phyloP scores from a whole-genome alignment of 2,329 filamentous ascomycete species.

The Fusarium continuum region DNA sequence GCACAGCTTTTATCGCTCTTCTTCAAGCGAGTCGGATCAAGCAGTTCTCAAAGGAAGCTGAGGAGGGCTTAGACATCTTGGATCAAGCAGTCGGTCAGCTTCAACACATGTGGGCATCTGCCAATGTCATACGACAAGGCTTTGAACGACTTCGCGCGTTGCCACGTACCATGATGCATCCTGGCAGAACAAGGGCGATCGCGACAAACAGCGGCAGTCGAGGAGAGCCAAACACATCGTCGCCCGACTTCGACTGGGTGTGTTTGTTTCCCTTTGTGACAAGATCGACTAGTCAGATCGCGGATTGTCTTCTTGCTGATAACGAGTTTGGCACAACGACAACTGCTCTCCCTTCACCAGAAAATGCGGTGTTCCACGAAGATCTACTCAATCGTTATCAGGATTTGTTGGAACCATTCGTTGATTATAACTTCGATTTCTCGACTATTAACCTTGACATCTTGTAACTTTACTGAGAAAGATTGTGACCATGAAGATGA shows the following conservation, averaged over 20 bases:
- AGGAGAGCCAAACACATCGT: background rate
- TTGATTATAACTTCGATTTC: constrained; percentile 35
- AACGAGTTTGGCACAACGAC: constrained; percentile 25
- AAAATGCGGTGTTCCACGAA: constrained; percentile 31
- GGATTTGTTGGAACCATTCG: constrained; percentile 34
- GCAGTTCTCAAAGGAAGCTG: constrained; percentile 32
- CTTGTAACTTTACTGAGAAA: background rate
- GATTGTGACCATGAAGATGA: too few relatives aligned
- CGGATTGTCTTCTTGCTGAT: constrained; percentile 27
- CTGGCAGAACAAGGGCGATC: background rate
- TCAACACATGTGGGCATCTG: constrained; percentile 39
- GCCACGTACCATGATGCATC: constrained; percentile 18
- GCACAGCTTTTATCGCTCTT: constrained; percentile 53
- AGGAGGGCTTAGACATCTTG: constrained; percentile 29
- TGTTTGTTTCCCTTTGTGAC: constrained; percentile 35
- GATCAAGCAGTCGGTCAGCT: constrained; percentile 31
- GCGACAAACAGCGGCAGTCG: background rate
- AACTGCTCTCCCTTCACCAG: constrained; percentile 20
- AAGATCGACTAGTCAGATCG: constrained; percentile 25
- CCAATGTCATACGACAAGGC: constrained; percentile 33
- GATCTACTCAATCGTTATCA: constrained; percentile 30
- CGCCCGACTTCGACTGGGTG: constrained; percentile 25
- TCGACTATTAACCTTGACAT: constrained; percentile 18
- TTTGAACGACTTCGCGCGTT: constrained; percentile 30
- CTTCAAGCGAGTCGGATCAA: constrained; percentile 47